Conservation (phyloP, 73 alveolate genomes). For the Tetrahymena borealis region DNA sequence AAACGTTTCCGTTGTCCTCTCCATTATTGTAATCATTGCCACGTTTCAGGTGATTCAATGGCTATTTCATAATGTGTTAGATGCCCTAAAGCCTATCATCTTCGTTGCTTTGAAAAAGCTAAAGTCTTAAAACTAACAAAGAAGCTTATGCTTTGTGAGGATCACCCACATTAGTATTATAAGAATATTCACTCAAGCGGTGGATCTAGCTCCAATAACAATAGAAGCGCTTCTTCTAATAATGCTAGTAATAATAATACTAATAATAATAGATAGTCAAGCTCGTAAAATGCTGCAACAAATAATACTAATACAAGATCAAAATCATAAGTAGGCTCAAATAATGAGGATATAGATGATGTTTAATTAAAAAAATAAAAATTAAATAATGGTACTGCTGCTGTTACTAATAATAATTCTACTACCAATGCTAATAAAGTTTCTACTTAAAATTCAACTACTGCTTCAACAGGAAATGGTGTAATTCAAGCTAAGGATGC, state of each 20-base stretch:
- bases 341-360: not conserved
- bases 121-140: constrained; percentile 8
- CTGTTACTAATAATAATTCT: not conserved
- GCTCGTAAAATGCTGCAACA: not conserved
- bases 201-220: not conserved
- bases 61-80: constrained; percentile 34
- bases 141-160: constrained; percentile 34
- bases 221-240: not conserved
- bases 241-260: not conserved
- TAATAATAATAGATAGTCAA: not conserved
- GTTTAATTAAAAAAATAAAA: not conserved
- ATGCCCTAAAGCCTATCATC: constrained; percentile 33
- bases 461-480: not conserved
- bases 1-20: constrained; percentile 28
- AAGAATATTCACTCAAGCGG: not conserved
- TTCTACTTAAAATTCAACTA: too few species aligned
- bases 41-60: constrained; percentile 11
- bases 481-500: not conserved
- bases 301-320: not conserved
- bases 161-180: not conserved
- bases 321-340: not conserved
- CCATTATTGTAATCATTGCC: constrained; percentile 29
- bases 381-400: not conserved
- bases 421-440: too few species aligned
- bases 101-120: constrained; percentile 11